Evolutionary conservation across 164 flowering plant species (phyloP).

Genomic region (Stephania japonica): DNA sequence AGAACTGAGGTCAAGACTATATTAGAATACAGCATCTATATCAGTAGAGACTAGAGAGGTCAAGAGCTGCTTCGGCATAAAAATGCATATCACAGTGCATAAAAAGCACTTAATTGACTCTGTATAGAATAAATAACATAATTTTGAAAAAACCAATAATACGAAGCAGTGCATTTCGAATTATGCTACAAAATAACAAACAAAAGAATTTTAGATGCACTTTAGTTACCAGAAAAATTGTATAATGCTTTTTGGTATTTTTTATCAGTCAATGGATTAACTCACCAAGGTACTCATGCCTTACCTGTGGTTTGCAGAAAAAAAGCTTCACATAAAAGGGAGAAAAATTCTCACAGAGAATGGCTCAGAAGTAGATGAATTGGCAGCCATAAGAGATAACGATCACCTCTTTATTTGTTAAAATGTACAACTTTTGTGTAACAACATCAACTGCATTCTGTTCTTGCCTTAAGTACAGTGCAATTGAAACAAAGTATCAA

Average conservation of each 20-base stretch:
- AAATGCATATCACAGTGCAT: not conserved
- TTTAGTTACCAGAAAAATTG: too few relatives aligned
- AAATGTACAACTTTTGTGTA: slow-evolving; percentile 6
- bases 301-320: slow-evolving; percentile 50
- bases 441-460: not conserved
- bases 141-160: not conserved
- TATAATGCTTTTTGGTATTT: not conserved
- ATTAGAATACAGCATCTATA: too few relatives aligned
- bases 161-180: not conserved
- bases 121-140: not conserved
- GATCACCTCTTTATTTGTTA: slow-evolving; percentile 65
- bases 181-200: not conserved
- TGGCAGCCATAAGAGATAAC: slow-evolving; percentile 62
- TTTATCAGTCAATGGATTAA: not conserved
- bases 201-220: not conserved
- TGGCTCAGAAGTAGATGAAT: slow-evolving; percentile 73
- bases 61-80: not conserved
- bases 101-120: not conserved
- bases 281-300: not conserved
- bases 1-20: not conserved
- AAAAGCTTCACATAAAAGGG: slow-evolving; percentile 55
- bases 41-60: not conserved
- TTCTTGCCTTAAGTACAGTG: slow-evolving; percentile 1
- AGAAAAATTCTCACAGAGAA: slow-evolving; percentile 55
- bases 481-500: slow-evolving; percentile 8